A percentile compares a stretch with the other conserved stretches of the same genome.
phyloP scores from a whole-genome alignment of 2,329 filamentous ascomycete genomes.

The Hymenoscyphus linearis region DNA sequence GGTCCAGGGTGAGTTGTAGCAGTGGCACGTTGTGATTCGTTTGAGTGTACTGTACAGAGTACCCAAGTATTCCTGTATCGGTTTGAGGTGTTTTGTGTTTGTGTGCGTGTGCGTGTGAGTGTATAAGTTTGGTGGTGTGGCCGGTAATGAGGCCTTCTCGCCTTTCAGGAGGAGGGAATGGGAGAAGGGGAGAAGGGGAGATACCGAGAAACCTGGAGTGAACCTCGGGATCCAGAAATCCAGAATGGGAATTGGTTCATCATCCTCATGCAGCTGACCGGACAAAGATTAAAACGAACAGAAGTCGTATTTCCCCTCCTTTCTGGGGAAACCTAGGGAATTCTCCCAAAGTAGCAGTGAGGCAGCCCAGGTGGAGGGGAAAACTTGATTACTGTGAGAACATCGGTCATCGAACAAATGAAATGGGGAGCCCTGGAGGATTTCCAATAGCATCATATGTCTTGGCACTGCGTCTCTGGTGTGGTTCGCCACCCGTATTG shows the following conservation, averaged over 20 bases:
- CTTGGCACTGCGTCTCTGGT: background rate
- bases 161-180: too few species aligned
- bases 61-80: background rate
- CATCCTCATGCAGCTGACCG: background rate
- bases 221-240: slow-evolving; percentile 7
- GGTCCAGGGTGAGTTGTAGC: background rate
- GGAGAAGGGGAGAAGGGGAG: too few species aligned
- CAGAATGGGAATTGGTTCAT: background rate
- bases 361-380: background rate
- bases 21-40: background rate
- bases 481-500: too few species aligned
- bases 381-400: background rate
- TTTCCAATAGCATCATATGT: background rate
- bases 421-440: background rate
- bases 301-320: background rate
- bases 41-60: background rate
- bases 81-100: background rate
- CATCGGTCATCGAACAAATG: background rate
- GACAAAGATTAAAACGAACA: background rate
- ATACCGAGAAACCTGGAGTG: background rate
- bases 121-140: background rate
- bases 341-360: too few species aligned
- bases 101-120: background rate
- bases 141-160: background rate
- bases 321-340: too few species aligned